Conservation (phyloP, 116 monocot species). For the Phalaenopsis hybrid region DNA sequence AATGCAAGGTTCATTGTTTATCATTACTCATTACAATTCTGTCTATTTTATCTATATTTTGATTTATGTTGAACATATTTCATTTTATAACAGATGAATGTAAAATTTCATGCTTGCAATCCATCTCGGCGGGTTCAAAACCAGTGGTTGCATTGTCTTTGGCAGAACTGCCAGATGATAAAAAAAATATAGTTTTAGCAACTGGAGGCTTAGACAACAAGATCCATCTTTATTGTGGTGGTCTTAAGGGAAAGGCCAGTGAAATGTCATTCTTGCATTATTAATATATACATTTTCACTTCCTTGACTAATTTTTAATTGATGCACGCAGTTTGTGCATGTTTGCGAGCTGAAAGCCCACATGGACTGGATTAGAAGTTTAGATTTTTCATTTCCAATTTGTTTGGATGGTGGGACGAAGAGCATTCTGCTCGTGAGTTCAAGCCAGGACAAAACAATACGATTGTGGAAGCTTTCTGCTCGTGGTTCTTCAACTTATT, state of each 20-base stretch:
- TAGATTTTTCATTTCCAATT: constrained; percentile 82
- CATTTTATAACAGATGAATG: constrained; percentile 41
- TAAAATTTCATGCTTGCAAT: constrained; percentile 48
- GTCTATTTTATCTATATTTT: not conserved
- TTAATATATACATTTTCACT: not conserved
- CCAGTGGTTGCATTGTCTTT: constrained; percentile 93
- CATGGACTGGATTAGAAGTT: constrained; percentile 94
- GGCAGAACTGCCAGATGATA: constrained; percentile 48
- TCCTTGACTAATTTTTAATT: constrained; percentile 1
- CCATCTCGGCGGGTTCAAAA: constrained; percentile 62
- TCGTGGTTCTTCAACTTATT: constrained; percentile 26
- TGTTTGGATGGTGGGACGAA: constrained; percentile 31
- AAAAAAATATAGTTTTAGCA: constrained; percentile 53
- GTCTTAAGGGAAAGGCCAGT: constrained; percentile 59
- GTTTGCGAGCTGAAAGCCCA: constrained; percentile 91
- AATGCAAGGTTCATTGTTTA: not conserved
- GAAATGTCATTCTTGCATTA: constrained; percentile 9
- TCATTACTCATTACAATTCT: constrained; percentile 3
- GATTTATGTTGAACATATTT: not conserved
- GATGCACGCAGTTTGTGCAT: constrained; percentile 54
- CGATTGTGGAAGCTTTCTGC: constrained; percentile 86
- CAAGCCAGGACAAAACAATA: constrained; percentile 92
- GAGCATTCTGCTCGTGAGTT: constrained; percentile 77
- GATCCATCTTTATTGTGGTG: constrained; percentile 79
- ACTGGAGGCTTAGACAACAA: constrained; percentile 96